A percentile compares a stretch with the other conserved stretches of the same genome.
These are phyloP conservation scores for Talaromyces trachyspermus DNA, from an alignment of 495 filamentous ascomycete genomes.

Conservation along the genomic window DNA sequence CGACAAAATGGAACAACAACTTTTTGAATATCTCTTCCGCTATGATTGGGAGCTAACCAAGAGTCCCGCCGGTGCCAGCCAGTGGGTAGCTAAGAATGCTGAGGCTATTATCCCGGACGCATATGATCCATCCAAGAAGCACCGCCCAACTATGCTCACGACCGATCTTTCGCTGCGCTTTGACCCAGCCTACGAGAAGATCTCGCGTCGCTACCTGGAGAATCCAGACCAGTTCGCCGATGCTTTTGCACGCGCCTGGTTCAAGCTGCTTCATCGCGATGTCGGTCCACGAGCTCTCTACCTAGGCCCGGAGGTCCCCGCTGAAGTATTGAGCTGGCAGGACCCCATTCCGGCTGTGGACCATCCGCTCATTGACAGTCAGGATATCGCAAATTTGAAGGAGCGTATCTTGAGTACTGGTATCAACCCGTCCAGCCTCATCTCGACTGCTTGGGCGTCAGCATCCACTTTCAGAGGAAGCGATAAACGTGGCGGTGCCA, in stretches of 20 bases:
- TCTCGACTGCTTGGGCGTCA: conserved; percentile 59
- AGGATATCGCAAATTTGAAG: conserved; percentile 56
- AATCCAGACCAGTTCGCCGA: conserved; percentile 58
- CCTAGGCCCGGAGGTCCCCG: conserved; percentile 61
- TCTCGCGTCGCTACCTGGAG: conserved; percentile 56
- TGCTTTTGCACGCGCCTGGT: conserved; percentile 63
- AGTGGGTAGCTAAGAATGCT: conserved; percentile 63
- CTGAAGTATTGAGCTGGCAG: conserved; percentile 57
- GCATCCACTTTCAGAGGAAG: conserved; percentile 65
- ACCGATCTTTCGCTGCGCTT: conserved; percentile 62
- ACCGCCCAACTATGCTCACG: conserved; percentile 60
- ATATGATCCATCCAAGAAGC: conserved; percentile 56
- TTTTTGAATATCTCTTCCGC: conserved; percentile 67
- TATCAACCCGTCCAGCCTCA: conserved; percentile 45
- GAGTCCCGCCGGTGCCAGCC: conserved; percentile 64
- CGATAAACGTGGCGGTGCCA: conserved; percentile 72
- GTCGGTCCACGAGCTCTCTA: conserved; percentile 61
- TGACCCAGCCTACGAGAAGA: conserved; percentile 66
- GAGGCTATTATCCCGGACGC: conserved; percentile 61
- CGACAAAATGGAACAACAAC: conserved; percentile 59
- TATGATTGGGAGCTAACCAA: conserved; percentile 71
- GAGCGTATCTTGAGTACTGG: conserved; percentile 53
- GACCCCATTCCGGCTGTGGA: conserved; percentile 52
- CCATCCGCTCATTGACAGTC: conserved; percentile 48
- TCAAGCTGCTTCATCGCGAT: conserved; percentile 72